Percentiles rank a stretch among this genome's conserved stretches.
Evolutionary conservation across 2,329 filamentous ascomycete species (phyloP).

Genomic region (Cordyceps militaris): DNA sequence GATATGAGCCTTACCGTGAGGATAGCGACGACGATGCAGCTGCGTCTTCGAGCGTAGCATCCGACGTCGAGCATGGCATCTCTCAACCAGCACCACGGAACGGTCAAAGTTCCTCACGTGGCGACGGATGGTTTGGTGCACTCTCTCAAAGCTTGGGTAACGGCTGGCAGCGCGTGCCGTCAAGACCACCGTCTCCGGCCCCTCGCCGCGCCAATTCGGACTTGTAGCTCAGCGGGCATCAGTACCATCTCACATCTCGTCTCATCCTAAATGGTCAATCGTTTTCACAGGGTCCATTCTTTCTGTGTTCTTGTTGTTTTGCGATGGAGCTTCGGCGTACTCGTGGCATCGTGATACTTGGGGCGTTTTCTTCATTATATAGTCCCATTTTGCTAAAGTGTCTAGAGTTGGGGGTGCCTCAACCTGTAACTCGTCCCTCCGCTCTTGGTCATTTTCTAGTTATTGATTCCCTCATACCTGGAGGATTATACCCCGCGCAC

Average conservation of each 20-base stretch:
- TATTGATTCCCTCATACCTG: background rate
- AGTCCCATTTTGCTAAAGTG: background rate
- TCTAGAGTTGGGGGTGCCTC: background rate
- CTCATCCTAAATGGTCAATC: background rate
- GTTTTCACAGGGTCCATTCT: background rate
- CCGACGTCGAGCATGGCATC: constrained; percentile 40
- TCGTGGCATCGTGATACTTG: background rate
- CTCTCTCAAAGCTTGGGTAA: constrained; percentile 3
- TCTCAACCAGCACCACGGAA: constrained; percentile 16
- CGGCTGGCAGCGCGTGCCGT: constrained; percentile 3
- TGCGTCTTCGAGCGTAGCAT: constrained; percentile 25
- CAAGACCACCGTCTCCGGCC: constrained; percentile 10
- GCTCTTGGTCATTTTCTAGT: background rate
- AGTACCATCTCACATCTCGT: background rate
- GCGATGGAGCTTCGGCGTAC: constrained; percentile 9
- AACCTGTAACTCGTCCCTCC: background rate
- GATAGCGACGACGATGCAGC: constrained; percentile 41
- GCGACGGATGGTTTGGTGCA: constrained; percentile 5
- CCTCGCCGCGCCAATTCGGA: background rate
- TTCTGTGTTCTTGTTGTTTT: constrained; percentile 1
- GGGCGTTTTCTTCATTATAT: constrained; percentile 2
- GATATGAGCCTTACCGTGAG: constrained; percentile 50
- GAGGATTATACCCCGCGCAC: background rate
- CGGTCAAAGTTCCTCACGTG: constrained; percentile 8
- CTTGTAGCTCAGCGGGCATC: background rate